phyloP scores from a whole-genome alignment of 2,329 filamentous ascomycete species.

The Verticillium albo-atrum region DNA sequence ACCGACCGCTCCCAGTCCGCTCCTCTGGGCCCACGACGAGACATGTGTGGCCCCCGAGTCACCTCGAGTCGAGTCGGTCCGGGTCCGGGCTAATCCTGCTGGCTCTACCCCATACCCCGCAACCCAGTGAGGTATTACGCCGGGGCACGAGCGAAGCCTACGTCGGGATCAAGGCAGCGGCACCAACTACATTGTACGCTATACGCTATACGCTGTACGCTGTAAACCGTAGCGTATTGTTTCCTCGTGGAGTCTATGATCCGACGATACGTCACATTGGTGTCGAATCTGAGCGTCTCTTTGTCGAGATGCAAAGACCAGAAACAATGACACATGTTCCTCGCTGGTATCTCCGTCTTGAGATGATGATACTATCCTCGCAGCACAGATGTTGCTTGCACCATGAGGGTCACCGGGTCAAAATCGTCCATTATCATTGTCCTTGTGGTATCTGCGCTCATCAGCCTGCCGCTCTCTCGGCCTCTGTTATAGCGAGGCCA shows the following conservation, averaged over 20 bases:
- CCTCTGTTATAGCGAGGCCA: neutral
- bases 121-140: neutral
- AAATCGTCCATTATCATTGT: too few relatives aligned
- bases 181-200: too few relatives aligned
- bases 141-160: neutral
- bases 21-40: neutral
- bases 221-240: too few relatives aligned
- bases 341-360: too few relatives aligned
- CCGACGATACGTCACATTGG: neutral
- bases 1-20: neutral
- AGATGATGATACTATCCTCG: too few relatives aligned
- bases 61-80: neutral
- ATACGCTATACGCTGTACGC: too few relatives aligned
- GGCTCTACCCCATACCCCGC: neutral
- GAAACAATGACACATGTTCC: too few relatives aligned
- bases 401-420: too few relatives aligned
- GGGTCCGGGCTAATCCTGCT: neutral
- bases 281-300: neutral
- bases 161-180: neutral
- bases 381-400: too few relatives aligned
- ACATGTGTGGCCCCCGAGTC: neutral
- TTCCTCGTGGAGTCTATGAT: neutral
- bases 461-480: neutral
- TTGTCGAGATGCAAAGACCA: too few relatives aligned
- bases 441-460: too few relatives aligned